Conservation (phyloP, 1,139 yeast genomes). For the Taphrina populina region DNA sequence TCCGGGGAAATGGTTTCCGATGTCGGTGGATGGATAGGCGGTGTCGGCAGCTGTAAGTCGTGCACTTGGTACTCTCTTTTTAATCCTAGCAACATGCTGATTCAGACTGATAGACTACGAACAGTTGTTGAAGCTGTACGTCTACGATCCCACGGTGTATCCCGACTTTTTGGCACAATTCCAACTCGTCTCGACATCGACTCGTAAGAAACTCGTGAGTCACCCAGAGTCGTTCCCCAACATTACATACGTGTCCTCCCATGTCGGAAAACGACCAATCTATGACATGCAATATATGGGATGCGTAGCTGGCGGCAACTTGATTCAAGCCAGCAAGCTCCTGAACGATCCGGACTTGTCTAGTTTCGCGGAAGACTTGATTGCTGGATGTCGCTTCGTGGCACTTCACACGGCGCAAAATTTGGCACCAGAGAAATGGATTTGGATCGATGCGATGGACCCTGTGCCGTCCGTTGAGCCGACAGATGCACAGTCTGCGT, state of each 20-base stretch:
- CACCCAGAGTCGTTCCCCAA: conserved; percentile 37
- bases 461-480: conserved; percentile 12
- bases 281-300: conserved; percentile 58
- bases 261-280: conserved; percentile 48
- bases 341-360: conserved; percentile 56
- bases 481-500: conserved; percentile 2
- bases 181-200: conserved; percentile 55
- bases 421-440: conserved; percentile 65
- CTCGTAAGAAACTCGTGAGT: conserved; percentile 47
- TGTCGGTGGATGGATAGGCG: conserved; percentile 40
- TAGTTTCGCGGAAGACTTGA: conserved; percentile 67
- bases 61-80: conserved; percentile 54
- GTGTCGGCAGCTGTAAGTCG: conserved; percentile 62
- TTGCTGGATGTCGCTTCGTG: conserved; percentile 80
- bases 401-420: conserved; percentile 72
- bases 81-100: background rate
- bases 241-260: conserved; percentile 46
- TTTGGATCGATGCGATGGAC: conserved; percentile 33
- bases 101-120: conserved; percentile 53
- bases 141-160: conserved; percentile 64
- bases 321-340: conserved; percentile 83
- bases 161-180: conserved; percentile 55
- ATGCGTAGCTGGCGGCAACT: conserved; percentile 85
- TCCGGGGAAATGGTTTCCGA: conserved; percentile 37
- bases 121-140: conserved; percentile 69